These are phyloP conservation scores for Albophoma yamanashiensis DNA, from an alignment of 2,329 filamentous ascomycete genomes.

Conservation along the genomic window DNA sequence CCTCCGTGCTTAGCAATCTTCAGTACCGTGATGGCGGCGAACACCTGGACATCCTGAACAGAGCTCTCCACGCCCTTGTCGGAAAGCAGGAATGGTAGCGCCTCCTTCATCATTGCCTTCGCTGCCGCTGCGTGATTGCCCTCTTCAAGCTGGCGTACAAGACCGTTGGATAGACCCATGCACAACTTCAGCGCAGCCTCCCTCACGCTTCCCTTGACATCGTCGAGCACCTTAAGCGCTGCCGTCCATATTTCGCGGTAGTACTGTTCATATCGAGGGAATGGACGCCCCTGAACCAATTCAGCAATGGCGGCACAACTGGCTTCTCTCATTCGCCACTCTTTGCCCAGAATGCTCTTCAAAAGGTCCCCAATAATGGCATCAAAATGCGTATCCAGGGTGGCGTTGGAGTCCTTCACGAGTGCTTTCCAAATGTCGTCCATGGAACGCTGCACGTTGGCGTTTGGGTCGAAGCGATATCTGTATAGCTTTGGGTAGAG, in stretches of 20 bases:
- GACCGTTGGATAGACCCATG: conserved; percentile 70
- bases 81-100: conserved; percentile 83
- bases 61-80: conserved; percentile 81
- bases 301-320: conserved; percentile 86
- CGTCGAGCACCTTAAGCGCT: conserved; percentile 85
- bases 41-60: conserved; percentile 76
- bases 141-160: conserved; percentile 77
- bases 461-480: conserved; percentile 90
- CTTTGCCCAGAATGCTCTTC: conserved; percentile 74
- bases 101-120: conserved; percentile 70
- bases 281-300: conserved; percentile 69
- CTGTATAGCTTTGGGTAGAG: conserved; percentile 91
- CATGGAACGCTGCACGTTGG: conserved; percentile 90
- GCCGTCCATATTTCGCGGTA: conserved; percentile 77
- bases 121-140: conserved; percentile 61
- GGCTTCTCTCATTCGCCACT: conserved; percentile 89
- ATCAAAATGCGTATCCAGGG: conserved; percentile 74
- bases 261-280: conserved; percentile 70
- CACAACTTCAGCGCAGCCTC: conserved; percentile 72
- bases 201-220: conserved; percentile 88
- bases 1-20: conserved; percentile 85
- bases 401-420: conserved; percentile 75
- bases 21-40: conserved; percentile 73
- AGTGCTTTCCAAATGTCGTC: conserved; percentile 94
- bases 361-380: conserved; percentile 82